Evolutionary conservation across 1,284 basidiomycete genomes (phyloP), one percentile per base, ranked within the genome.

Genomic region (Irpex lacteus): DNA sequence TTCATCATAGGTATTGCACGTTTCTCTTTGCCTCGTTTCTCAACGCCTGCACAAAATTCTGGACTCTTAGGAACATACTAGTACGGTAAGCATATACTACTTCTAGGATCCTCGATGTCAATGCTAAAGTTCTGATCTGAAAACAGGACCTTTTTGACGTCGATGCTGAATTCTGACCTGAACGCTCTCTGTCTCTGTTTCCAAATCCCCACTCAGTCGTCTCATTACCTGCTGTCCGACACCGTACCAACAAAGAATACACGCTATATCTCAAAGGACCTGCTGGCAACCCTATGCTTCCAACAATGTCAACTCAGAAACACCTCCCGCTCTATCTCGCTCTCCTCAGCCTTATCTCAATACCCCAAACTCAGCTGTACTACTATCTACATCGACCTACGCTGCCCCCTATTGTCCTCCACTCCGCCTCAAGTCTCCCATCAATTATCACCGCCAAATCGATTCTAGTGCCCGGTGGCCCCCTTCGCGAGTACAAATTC

Each of bases 261-360:
- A 88, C 78, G 77, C 86, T 15, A 73, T 86, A 40, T 77, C 82
- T n/a, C 86, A 90, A n/a, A n/a, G n/a, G n/a, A n/a, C n/a, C n/a
- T n/a, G n/a, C 70, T 91, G 90, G 89, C 90, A 92, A 76, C 89
- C 90, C 67, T 91, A 91, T 75, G 74, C 76, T 77, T 70, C 76
- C 74, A 69, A 60, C 52, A 32, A 70, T 75, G 53, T 72, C 73
- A 63, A 67, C 72, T 60, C 77, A 73, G 61, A 76, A 68, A 61
- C 72, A 2, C 34, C 54, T 58, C 72, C 76, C 54, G 68, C 77
- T 59, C 76, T 80, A 57, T 76, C 80, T 69, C 78, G 77, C 70
- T 81, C 85, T 50, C 78, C 82, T 60, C 76, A 82, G 40, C 69
- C 78, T 55, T 84, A 82, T 78, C 78, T 85, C 66, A 80, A 84